A percentile compares a stretch with the other conserved stretches of the same genome.
These are phyloP conservation scores for Cyclotella cryptica DNA, from an alignment of 108 stramenopile species.

Conservation along the genomic window DNA sequence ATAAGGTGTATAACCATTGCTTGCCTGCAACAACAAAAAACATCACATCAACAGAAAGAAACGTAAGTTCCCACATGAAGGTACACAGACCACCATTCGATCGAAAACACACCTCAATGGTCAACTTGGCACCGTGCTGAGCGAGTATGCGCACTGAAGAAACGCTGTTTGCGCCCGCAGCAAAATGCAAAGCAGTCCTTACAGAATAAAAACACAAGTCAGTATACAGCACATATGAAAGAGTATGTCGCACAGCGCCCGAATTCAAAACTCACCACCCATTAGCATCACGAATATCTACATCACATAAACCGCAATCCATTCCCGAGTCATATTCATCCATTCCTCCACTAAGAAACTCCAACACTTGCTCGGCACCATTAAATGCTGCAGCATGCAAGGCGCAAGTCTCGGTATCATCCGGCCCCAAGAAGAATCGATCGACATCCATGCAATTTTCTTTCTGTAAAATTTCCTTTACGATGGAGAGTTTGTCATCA, in stretches of 20 bases:
- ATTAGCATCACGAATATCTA: slow-evolving; percentile 70
- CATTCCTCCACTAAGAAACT: slow-evolving; percentile 70
- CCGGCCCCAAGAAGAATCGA: slow-evolving; percentile 68
- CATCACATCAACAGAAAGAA: background rate
- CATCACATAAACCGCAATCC: slow-evolving; percentile 75
- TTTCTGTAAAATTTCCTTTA: slow-evolving; percentile 65
- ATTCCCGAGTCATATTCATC: slow-evolving; percentile 50
- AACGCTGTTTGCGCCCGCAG: slow-evolving; percentile 70
- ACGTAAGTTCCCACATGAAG: background rate
- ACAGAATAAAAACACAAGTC: too few relatives aligned
- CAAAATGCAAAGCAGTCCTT: slow-evolving; percentile 78
- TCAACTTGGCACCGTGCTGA: slow-evolving; percentile 66
- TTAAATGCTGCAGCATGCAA: slow-evolving; percentile 81
- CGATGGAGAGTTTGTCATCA: slow-evolving; percentile 62
- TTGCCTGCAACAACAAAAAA: slow-evolving; percentile 38
- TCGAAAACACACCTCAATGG: slow-evolving; percentile 45
- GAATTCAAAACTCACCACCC: slow-evolving; percentile 42
- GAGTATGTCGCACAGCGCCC: too few relatives aligned
- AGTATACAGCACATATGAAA: too few relatives aligned
- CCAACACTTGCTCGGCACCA: slow-evolving; percentile 64
- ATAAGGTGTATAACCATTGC: slow-evolving; percentile 82
- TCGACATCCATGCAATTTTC: slow-evolving; percentile 69
- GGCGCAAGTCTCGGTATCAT: slow-evolving; percentile 82
- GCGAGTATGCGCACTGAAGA: slow-evolving; percentile 60
- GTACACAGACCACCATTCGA: background rate